phyloP scores from a whole-genome alignment of 116 monocot species.

The Cymodocea nodosa region DNA sequence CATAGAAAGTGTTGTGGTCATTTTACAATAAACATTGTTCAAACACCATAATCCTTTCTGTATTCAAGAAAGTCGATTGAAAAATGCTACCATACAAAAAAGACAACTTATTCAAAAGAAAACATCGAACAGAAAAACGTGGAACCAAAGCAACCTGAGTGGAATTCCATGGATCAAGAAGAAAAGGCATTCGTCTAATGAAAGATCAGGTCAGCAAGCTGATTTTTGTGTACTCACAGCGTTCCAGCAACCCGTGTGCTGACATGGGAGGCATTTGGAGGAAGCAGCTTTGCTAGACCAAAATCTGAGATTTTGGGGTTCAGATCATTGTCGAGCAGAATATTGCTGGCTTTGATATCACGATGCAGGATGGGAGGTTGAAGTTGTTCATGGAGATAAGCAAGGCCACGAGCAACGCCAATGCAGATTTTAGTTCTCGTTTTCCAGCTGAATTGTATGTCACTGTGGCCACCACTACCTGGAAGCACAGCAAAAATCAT shows the following conservation, averaged over 20 bases:
- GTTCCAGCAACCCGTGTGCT: slow-evolving; percentile 77
- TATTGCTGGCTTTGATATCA: slow-evolving; percentile 83
- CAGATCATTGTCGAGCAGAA: slow-evolving; percentile 62
- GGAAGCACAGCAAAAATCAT: neutral
- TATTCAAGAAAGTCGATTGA: no score
- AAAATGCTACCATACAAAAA: no score
- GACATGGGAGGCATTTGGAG: slow-evolving; percentile 48
- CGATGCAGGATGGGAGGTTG: slow-evolving; percentile 48
- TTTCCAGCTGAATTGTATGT: slow-evolving; percentile 44
- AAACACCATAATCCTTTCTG: no score
- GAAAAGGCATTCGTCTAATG: no score
- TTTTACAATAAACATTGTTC: no score
- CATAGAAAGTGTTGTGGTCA: no score
- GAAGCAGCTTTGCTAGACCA: slow-evolving; percentile 57
- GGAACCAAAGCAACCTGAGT: no score
- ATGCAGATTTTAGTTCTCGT: slow-evolving; percentile 41
- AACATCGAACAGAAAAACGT: no score
- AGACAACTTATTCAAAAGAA: no score
- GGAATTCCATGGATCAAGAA: no score
- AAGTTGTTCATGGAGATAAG: slow-evolving; percentile 60
- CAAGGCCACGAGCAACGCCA: slow-evolving; percentile 70
- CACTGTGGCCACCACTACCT: slow-evolving; percentile 24
- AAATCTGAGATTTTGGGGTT: slow-evolving; percentile 71
- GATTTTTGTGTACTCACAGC: slow-evolving; percentile 16
- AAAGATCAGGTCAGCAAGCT: no score